phyloP scores from a whole-genome alignment of 2,329 filamentous ascomycete species.

The Plenodomus lindquistii region DNA sequence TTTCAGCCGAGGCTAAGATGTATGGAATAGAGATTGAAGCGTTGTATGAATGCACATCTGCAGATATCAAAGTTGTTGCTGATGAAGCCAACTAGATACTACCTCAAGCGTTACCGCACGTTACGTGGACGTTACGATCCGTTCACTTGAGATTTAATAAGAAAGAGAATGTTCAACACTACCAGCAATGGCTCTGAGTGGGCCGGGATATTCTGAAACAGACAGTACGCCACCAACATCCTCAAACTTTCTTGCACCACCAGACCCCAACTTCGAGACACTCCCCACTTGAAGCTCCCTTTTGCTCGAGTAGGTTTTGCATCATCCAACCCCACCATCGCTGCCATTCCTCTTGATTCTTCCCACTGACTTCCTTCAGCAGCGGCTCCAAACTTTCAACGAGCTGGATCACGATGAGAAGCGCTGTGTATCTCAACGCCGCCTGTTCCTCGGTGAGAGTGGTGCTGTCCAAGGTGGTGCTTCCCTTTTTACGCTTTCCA shows the following conservation, averaged over 20 bases:
- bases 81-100: conserved; percentile 65
- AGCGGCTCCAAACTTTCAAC: conserved; percentile 85
- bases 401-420: conserved; percentile 78
- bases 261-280: conserved; percentile 72
- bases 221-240: conserved; percentile 22
- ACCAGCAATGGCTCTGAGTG: conserved; percentile 14
- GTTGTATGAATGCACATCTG: conserved; percentile 58
- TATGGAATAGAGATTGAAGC: conserved; percentile 82
- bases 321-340: conserved; percentile 87
- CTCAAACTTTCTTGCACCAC: conserved; percentile 63
- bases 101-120: conserved; percentile 86
- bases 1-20: too few species aligned
- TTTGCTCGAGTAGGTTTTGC: conserved; percentile 77
- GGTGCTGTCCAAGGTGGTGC: conserved; percentile 44
- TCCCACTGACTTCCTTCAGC: conserved; percentile 78
- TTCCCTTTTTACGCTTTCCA: conserved; percentile 41
- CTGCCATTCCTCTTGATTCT: conserved; percentile 91
- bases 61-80: too few species aligned
- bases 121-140: conserved; percentile 77
- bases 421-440: conserved; percentile 76
- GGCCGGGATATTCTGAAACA: conserved; percentile 30
- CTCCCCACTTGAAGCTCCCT: conserved; percentile 79
- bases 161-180: conserved; percentile 1
- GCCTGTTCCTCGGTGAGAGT: conserved; percentile 69
- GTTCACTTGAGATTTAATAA: conserved; percentile 14